Evolutionary conservation across 2,329 filamentous ascomycete species (phyloP).

Genomic region (Aaosphaeria pasadenensis): DNA sequence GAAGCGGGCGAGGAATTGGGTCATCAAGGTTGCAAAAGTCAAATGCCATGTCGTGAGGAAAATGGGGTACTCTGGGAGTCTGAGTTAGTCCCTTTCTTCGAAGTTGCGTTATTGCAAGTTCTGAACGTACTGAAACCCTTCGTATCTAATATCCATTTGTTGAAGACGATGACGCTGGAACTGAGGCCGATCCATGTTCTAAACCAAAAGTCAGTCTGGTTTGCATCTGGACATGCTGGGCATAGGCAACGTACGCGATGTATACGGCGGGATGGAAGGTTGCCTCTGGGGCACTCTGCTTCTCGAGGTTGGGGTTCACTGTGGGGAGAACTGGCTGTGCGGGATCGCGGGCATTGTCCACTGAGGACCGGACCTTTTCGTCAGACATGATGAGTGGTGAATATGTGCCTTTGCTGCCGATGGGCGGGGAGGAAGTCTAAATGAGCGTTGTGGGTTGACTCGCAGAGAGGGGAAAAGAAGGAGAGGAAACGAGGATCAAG

Average conservation of each 20-base stretch:
- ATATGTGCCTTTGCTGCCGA: constrained; percentile 2
- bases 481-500: constrained; percentile 16
- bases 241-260: constrained; percentile 59
- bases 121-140: constrained; percentile 70
- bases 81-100: constrained; percentile 23
- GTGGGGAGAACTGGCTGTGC: constrained; percentile 69
- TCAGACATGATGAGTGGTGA: constrained; percentile 55
- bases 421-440: not conserved
- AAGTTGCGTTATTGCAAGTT: constrained; percentile 1
- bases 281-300: constrained; percentile 56
- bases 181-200: constrained; percentile 92
- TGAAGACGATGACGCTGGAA: constrained; percentile 95
- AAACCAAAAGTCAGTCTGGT: constrained; percentile 11
- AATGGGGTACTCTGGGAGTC: constrained; percentile 50
- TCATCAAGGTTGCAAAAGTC: constrained; percentile 88
- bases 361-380: constrained; percentile 79
- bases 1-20: constrained; percentile 86
- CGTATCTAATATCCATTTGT: constrained; percentile 95
- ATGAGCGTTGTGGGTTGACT: not conserved
- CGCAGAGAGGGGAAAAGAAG: not conserved
- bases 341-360: constrained; percentile 66
- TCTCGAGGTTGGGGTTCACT: constrained; percentile 72
- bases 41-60: constrained; percentile 90
- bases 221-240: too few relatives aligned
- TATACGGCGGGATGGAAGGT: constrained; percentile 80